Conservation (phyloP, 2,329 filamentous ascomycete genomes). For the Hawksworthiomyces lignivorus region DNA sequence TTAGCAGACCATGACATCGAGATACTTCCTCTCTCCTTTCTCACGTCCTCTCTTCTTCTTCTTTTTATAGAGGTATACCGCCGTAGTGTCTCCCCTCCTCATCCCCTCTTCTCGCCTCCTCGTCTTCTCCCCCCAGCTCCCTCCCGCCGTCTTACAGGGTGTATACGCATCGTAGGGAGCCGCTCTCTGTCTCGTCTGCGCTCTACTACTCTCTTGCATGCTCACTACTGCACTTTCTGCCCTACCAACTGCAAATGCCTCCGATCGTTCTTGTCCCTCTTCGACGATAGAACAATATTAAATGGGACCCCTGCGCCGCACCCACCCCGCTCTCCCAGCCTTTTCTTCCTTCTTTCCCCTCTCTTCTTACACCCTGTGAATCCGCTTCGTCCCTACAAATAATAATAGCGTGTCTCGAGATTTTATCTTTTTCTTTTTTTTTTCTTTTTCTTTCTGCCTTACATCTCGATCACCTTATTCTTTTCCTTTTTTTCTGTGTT, state of each 20-base stretch:
- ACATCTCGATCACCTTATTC: background rate
- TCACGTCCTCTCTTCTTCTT: no score
- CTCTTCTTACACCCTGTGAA: slow-evolving; percentile 1
- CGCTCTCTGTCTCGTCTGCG: no score
- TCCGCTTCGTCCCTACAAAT: slow-evolving; percentile 1
- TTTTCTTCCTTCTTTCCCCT: slow-evolving; percentile 7
- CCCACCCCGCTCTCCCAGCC: slow-evolving; percentile 16
- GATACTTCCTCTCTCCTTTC: slow-evolving; percentile 1
- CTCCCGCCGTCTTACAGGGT: no score
- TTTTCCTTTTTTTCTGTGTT: background rate
- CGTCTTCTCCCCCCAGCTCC: background rate
- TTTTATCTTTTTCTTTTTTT: background rate
- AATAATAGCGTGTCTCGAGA: slow-evolving; percentile 1
- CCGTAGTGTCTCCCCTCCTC: no score
- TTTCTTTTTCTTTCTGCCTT: background rate
- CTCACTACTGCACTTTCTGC: slow-evolving; percentile 6
- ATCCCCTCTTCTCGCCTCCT: no score
- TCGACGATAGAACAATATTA: slow-evolving; percentile 10
- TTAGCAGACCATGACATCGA: slow-evolving; percentile 4
- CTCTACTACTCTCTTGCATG: no score
- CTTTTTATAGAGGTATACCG: no score
- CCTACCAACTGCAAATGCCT: slow-evolving; percentile 5
- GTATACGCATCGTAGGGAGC: no score
- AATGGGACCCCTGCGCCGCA: slow-evolving; percentile 9
- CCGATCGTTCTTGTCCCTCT: slow-evolving; percentile 5